phyloP scores from a whole-genome alignment of 108 stramenopile species.

The Nannochloropsis oceanica region DNA sequence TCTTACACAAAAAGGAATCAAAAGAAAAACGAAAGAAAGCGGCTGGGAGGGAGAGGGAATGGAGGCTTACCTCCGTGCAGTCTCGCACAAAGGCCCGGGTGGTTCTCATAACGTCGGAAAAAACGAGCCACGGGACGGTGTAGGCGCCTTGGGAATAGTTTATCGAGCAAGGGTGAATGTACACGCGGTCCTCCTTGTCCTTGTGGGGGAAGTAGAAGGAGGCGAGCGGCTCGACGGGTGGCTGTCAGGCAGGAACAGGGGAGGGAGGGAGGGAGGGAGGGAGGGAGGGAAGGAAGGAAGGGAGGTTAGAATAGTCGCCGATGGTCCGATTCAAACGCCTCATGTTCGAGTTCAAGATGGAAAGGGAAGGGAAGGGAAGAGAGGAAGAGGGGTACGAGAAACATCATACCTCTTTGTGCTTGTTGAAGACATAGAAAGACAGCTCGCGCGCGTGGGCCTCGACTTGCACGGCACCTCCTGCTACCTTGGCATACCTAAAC shows the following conservation, averaged over 20 bases:
- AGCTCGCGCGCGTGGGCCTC: slow-evolving; percentile 14
- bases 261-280: neutral
- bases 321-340: too few species aligned
- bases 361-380: too few species aligned
- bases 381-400: too few species aligned
- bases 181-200: slow-evolving; percentile 58
- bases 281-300: neutral
- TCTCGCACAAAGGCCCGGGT: slow-evolving; percentile 74
- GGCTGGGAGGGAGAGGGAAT: too few species aligned
- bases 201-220: too few species aligned
- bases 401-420: too few species aligned
- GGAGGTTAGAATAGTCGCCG: neutral
- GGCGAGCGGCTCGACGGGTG: too few species aligned
- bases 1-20: too few species aligned
- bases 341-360: too few species aligned
- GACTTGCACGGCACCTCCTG: slow-evolving; percentile 3
- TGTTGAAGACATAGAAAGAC: neutral
- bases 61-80: slow-evolving; percentile 79
- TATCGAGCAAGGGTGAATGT: slow-evolving; percentile 67
- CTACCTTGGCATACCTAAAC: slow-evolving; percentile 18
- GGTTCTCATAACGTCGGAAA: slow-evolving; percentile 63
- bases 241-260: too few species aligned
- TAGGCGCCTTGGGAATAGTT: slow-evolving; percentile 59
- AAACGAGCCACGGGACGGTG: slow-evolving; percentile 82
- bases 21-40: too few species aligned